These are phyloP conservation scores for Chalciporus sphaerocephalus DNA, from an alignment of 768 basidiomycete species.

Conservation along the genomic window DNA sequence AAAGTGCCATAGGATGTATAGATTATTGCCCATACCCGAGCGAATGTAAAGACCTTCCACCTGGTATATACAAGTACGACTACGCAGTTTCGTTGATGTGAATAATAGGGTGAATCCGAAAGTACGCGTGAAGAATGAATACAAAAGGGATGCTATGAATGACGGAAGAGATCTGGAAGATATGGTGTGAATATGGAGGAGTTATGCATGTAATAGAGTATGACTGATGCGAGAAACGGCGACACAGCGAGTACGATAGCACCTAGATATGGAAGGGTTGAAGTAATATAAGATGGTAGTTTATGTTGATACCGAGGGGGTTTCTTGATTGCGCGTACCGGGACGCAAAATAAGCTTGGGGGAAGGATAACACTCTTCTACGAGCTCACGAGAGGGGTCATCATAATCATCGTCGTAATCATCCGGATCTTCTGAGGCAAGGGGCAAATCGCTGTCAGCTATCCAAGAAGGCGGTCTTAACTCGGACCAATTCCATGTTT, in stretches of 20 bases:
- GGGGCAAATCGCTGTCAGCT: constrained; percentile 2
- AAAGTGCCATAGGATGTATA: constrained; percentile 25
- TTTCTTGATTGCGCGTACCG: constrained; percentile 12
- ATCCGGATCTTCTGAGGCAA: constrained; percentile 19
- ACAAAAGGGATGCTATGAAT: constrained; percentile 24
- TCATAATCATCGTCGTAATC: constrained; percentile 26
- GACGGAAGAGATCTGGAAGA: constrained; percentile 16
- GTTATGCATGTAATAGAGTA: constrained; percentile 27
- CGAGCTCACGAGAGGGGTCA: constrained; percentile 11
- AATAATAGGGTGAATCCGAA: constrained; percentile 12
- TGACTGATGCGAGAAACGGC: constrained; percentile 15
- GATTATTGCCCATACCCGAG: constrained; percentile 27
- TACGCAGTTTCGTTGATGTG: constrained; percentile 23
- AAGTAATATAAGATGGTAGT: constrained; percentile 6
- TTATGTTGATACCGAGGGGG: constrained; percentile 16
- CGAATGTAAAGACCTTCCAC: constrained; percentile 16
- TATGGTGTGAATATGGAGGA: constrained; percentile 8
- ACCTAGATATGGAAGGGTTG: constrained; percentile 6
- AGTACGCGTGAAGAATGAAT: constrained; percentile 15
- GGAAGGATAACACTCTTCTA: constrained; percentile 12
- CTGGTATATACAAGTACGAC: constrained; percentile 28
- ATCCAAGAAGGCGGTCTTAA: constrained; percentile 28
- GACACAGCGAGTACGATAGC: constrained; percentile 19
- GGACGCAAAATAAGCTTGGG: constrained; percentile 12
- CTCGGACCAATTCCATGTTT: constrained; percentile 34